Percentiles rank a stretch among this genome's conserved stretches.
phyloP scores from a whole-genome alignment of 495 filamentous ascomycete genomes.

The Lepraria neglecta region DNA sequence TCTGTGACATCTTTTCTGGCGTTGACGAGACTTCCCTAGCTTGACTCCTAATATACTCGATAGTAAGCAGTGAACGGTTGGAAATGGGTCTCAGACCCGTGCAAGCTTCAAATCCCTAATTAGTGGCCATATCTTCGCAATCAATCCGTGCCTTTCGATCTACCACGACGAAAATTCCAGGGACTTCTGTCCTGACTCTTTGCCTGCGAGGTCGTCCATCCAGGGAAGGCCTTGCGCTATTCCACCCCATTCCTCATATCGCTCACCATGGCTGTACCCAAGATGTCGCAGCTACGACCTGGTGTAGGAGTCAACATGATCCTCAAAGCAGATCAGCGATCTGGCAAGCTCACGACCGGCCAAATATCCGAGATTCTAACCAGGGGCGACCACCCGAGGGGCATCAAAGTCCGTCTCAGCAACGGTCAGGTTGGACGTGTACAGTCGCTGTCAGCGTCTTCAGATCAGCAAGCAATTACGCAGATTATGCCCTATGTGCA shows the following conservation, averaged over 20 bases:
- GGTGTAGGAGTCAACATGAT: slow-evolving; percentile 62
- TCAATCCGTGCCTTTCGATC: too few relatives aligned
- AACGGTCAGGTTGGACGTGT: slow-evolving; percentile 66
- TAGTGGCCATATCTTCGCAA: too few relatives aligned
- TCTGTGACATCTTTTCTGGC: too few relatives aligned
- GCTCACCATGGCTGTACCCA: slow-evolving; percentile 38
- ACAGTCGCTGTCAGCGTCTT: slow-evolving; percentile 36
- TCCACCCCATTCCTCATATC: not conserved
- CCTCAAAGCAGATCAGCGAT: slow-evolving; percentile 64
- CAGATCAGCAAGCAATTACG: not conserved
- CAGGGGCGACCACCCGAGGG: slow-evolving; percentile 62
- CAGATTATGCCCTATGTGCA: not conserved
- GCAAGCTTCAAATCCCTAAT: too few relatives aligned
- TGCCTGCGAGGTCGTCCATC: too few relatives aligned
- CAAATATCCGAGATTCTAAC: slow-evolving; percentile 57
- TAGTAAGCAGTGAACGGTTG: too few relatives aligned
- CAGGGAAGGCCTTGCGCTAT: too few relatives aligned
- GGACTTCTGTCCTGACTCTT: too few relatives aligned
- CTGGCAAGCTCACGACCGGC: slow-evolving; percentile 59
- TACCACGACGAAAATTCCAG: too few relatives aligned
- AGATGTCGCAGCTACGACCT: slow-evolving; percentile 42
- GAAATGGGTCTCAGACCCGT: too few relatives aligned
- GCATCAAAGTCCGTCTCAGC: slow-evolving; percentile 65
- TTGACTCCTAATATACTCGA: too few relatives aligned
- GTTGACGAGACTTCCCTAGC: too few relatives aligned